Evolutionary conservation across 352 stramenopile genomes (phyloP).

Genomic region (Phytophthora macrochlamydospora): DNA sequence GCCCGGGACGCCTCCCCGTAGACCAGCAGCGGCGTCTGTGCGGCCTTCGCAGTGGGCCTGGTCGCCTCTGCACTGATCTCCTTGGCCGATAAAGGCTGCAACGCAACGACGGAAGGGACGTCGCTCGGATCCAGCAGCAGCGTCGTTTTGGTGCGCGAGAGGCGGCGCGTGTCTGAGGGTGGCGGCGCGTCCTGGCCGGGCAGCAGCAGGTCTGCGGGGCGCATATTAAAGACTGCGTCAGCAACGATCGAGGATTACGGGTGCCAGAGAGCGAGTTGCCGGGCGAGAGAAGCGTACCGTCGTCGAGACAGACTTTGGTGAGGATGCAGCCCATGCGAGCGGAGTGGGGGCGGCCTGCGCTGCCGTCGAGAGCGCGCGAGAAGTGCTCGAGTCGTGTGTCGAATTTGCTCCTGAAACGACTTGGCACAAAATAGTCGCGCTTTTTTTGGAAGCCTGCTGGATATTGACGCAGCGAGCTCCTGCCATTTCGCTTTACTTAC

Average conservation of each 20-base stretch:
- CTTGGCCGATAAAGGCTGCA: conserved; percentile 11
- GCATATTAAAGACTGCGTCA: neutral
- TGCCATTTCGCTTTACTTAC: conserved; percentile 24
- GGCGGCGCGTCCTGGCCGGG: conserved; percentile 17
- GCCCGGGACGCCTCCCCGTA: conserved; percentile 76
- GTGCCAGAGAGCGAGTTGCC: neutral
- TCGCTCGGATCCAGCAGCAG: conserved; percentile 36
- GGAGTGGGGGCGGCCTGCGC: no score
- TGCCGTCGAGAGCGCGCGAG: no score
- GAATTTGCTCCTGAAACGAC: no score
- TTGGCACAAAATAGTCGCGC: neutral
- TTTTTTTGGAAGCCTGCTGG: no score
- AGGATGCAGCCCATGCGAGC: conserved; percentile 57
- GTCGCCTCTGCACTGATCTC: conserved; percentile 4
- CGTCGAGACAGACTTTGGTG: conserved; percentile 51
- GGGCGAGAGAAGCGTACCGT: conserved; percentile 31
- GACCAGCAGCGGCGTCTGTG: conserved; percentile 19
- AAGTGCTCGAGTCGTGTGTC: no score
- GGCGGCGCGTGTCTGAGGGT: conserved; percentile 11
- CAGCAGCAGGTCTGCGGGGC: conserved; percentile 28
- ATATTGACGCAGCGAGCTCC: no score
- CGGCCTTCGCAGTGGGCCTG: neutral
- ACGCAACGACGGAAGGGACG: conserved; percentile 18
- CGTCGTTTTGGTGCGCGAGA: conserved; percentile 48
- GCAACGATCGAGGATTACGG: no score